Evolutionary conservation across 345 rosid species (phyloP).

Genomic region (Crucihimalaya himalaica): DNA sequence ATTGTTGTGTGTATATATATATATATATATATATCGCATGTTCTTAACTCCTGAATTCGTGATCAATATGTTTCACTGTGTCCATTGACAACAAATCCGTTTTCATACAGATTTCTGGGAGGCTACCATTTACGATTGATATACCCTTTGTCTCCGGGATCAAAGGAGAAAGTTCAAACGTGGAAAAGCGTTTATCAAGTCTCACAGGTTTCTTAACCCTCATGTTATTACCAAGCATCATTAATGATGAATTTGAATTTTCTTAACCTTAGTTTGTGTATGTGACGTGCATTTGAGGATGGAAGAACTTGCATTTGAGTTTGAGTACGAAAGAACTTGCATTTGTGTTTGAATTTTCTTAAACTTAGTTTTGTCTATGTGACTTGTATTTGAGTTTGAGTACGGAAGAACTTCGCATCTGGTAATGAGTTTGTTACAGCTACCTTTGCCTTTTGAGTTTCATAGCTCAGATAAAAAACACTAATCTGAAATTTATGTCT

Average conservation of each 20-base stretch:
- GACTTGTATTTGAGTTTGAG: constrained; percentile 21
- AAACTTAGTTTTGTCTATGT: constrained; percentile 2
- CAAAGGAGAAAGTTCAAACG: constrained; percentile 46
- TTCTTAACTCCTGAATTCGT: constrained; percentile 1
- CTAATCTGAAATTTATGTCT: not conserved
- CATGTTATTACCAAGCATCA: constrained; percentile 12
- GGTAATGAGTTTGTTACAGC: not conserved
- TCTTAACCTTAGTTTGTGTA: constrained; percentile 13
- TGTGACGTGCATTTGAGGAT: constrained; percentile 16
- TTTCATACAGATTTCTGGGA: constrained; percentile 69
- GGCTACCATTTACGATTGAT: constrained; percentile 71
- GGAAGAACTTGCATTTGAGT: constrained; percentile 24
- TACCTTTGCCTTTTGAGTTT: constrained; percentile 3
- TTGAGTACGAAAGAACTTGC: not conserved
- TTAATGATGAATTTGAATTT: constrained; percentile 12
- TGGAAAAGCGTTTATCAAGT: constrained; percentile 67
- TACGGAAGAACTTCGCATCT: constrained; percentile 3
- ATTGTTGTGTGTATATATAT: not conserved
- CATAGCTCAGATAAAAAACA: constrained; percentile 8
- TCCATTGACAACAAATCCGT: constrained; percentile 23
- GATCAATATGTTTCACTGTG: constrained; percentile 6
- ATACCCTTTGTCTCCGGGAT: constrained; percentile 77
- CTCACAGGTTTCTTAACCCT: constrained; percentile 62
- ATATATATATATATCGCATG: not conserved
- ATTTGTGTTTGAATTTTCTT: not conserved